Evolutionary conservation across 2,329 filamentous ascomycete species (phyloP), one percentile per base, ranked within the genome.

Genomic region (Helminthosporium solani): DNA sequence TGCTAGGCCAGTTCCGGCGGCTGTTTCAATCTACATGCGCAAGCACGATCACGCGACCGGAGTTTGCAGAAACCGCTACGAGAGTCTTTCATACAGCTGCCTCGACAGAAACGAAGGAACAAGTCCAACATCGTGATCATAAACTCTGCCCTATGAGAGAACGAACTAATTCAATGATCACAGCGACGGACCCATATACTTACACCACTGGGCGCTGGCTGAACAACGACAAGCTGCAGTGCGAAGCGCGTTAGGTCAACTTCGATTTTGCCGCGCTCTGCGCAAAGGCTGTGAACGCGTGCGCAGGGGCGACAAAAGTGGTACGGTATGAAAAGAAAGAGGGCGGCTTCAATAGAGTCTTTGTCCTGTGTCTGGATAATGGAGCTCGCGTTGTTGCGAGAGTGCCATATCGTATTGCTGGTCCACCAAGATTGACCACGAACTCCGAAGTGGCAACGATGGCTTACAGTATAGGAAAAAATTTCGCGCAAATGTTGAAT

Each of bases 401-500:
- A 50, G 50, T 75, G 16, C 72, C 71, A 5, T 72, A 66, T 49
- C 49, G 40, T 1, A 39, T 71, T 33, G 66, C 69, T 41, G 71
- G 70, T 12, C 69, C 68, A n/a, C 42, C 57, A 28, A 55, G 52
- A 40, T 53, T 72, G n/a, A 64, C 61, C 1, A 73, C 70, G 6
- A 58, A 57, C 39, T 74, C 71, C 20, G 69, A 75, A 53, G 70
- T 75, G 42, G 73, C 74, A 19, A 75, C 72, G 3, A 68, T 75
- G 41, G 53, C 49, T 36, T 74, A 73, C 49, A 40, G 70, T 73
- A 54, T 60, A 61, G 50, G 30, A 27, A n/a, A 14, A 8, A 31
- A 9, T 23, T 27, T 23, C 15, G 56, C 34, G 16, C 14, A 11
- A 50, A 37, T 25, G 42, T 20, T 14, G 15, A 37, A 9, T n/a